These are phyloP conservation scores for Citrus maxima DNA, from an alignment of 345 rosid species.

Conservation along the genomic window DNA sequence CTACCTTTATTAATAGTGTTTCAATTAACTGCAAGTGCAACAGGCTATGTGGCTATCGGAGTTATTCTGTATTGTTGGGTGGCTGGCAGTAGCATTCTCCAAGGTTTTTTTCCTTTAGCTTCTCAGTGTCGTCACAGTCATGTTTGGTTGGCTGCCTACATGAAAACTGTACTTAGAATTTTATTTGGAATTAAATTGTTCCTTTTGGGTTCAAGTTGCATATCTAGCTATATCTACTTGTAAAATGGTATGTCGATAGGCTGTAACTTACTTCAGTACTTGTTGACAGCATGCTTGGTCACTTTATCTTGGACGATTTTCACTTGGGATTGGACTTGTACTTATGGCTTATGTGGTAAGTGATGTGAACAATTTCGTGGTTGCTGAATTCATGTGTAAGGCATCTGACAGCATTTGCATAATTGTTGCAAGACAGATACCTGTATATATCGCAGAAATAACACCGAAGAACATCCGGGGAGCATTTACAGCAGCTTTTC, in stretches of 20 bases:
- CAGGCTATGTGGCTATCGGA: not conserved
- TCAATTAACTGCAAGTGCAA: not conserved
- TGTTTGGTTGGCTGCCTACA: not conserved
- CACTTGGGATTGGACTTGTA: conserved; percentile 32
- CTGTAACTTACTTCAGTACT: not conserved
- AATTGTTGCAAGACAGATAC: conserved; percentile 10
- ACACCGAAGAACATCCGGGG: conserved; percentile 7
- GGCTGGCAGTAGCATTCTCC: not conserved
- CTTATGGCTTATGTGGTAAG: conserved; percentile 35
- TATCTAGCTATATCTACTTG: no score
- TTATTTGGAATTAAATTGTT: no score
- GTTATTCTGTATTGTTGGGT: not conserved
- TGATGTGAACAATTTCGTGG: not conserved
- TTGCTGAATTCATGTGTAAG: not conserved
- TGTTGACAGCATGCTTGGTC: conserved; percentile 26
- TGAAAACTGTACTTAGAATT: not conserved
- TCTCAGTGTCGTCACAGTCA: not conserved
- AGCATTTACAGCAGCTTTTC: conserved; percentile 13
- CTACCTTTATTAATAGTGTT: not conserved
- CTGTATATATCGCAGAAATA: conserved; percentile 20
- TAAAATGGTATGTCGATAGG: no score
- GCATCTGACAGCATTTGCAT: not conserved
- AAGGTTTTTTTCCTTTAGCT: not conserved
- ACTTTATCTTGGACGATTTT: conserved; percentile 36
- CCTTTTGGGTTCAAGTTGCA: no score